Conservation (phyloP, 257 asterid species). For the Petunia secreta region DNA sequence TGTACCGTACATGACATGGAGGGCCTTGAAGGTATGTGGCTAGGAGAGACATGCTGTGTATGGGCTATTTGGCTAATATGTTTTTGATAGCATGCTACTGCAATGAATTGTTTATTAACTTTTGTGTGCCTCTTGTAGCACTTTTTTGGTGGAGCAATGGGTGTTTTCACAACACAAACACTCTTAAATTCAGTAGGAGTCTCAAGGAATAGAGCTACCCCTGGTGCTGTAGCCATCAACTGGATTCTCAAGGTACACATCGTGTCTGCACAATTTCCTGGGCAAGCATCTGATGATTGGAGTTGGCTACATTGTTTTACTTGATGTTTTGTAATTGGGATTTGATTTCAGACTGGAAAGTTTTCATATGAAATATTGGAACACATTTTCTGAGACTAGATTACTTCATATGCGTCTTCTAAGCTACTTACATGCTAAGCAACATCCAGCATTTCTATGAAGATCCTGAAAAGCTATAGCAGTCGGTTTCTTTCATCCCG, state of each 20-base stretch:
- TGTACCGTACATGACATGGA: conserved; percentile 99
- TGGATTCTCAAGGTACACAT: conserved; percentile 94
- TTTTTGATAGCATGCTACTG: background rate
- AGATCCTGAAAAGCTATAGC: too few species aligned
- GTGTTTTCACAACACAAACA: conserved; percentile 95
- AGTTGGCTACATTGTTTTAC: background rate
- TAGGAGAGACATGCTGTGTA: background rate
- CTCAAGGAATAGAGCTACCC: conserved; percentile 58
- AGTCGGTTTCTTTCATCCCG: background rate
- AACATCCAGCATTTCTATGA: background rate
- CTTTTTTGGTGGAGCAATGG: conserved; percentile 99
- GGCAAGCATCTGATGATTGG: background rate
- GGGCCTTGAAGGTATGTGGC: conserved; percentile 84
- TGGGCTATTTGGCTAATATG: background rate
- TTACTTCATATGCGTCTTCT: background rate
- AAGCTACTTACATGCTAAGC: conserved; percentile 12
- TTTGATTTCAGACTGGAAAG: conserved; percentile 11
- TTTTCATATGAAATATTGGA: background rate
- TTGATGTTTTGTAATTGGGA: background rate
- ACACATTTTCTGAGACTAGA: too few species aligned
- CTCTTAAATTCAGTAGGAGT: conserved; percentile 88
- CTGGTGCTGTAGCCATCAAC: conserved; percentile 95
- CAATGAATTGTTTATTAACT: background rate
- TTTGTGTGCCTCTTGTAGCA: conserved; percentile 50
- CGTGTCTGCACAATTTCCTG: background rate